phyloP scores from a whole-genome alignment of 2,329 filamentous ascomycete genomes.

The Pezicula radicicola region DNA sequence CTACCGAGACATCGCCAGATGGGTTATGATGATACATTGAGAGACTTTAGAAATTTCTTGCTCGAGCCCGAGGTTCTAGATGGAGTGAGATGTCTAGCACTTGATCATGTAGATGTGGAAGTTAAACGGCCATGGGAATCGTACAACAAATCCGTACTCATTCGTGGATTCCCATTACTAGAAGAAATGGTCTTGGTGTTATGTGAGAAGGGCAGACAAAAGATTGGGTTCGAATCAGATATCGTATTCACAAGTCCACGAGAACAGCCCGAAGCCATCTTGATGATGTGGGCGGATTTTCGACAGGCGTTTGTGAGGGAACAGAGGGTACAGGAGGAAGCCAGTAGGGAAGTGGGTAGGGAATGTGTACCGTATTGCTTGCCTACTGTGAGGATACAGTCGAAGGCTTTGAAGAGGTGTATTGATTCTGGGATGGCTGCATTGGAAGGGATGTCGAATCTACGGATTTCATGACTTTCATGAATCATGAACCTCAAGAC shows the following conservation, averaged over 20 bases:
- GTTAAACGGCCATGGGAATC: constrained; percentile 47
- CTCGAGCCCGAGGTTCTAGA: constrained; percentile 25
- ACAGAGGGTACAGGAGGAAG: constrained; percentile 19
- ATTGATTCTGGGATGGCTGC: neutral
- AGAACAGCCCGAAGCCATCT: constrained; percentile 14
- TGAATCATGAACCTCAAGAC: too few species aligned
- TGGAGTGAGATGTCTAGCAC: constrained; percentile 36
- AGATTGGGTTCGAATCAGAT: constrained; percentile 4
- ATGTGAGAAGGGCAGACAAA: constrained; percentile 1
- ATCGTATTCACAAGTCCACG: constrained; percentile 17
- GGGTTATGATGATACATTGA: constrained; percentile 31
- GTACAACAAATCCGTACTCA: constrained; percentile 46
- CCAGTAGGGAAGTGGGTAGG: constrained; percentile 13
- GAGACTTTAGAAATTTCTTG: constrained; percentile 38
- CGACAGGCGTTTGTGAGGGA: constrained; percentile 21
- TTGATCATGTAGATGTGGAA: constrained; percentile 42
- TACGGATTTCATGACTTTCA: neutral
- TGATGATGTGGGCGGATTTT: constrained; percentile 25
- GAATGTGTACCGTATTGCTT: constrained; percentile 19
- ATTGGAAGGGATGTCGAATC: neutral
- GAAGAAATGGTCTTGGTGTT: constrained; percentile 22
- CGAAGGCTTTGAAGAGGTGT: constrained; percentile 3
- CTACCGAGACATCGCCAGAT: constrained; percentile 30
- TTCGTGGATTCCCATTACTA: constrained; percentile 36
- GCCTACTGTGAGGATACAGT: constrained; percentile 21